phyloP scores from a whole-genome alignment of 805 yeast genomes.

The Alloascoidea hylecoeti region DNA sequence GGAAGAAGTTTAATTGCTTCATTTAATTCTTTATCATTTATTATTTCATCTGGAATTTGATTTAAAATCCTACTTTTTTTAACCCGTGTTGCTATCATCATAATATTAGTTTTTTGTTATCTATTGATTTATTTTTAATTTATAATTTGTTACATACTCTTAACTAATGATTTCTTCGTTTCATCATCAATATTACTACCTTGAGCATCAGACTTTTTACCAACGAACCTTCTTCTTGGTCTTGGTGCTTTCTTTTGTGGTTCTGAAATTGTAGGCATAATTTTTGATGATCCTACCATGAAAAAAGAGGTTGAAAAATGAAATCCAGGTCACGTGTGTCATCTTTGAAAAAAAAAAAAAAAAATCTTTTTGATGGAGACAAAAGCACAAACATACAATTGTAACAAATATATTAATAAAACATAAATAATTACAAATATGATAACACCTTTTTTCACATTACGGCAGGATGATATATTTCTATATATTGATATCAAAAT shows the following conservation, averaged over 20 bases:
- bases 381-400: too few species aligned
- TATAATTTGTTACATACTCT: conserved; percentile 12
- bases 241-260: conserved; percentile 5
- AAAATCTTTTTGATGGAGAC: neutral
- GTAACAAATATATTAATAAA: too few species aligned
- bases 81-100: too few species aligned
- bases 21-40: conserved; percentile 69
- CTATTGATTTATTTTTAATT: too few species aligned
- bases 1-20: conserved; percentile 76
- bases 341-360: neutral
- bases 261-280: too few species aligned
- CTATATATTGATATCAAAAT: conserved; percentile 50
- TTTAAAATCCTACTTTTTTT: conserved; percentile 39
- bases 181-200: conserved; percentile 10
- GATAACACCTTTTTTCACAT: conserved; percentile 79
- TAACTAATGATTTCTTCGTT: conserved; percentile 15
- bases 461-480: conserved; percentile 65
- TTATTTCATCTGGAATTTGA: conserved; percentile 80
- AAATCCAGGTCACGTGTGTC: too few species aligned
- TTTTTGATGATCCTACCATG: too few species aligned
- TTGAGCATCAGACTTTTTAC: conserved; percentile 22
- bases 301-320: too few species aligned
- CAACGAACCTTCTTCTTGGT: conserved; percentile 49
- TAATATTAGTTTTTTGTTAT: too few species aligned
- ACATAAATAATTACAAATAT: conserved; percentile 24